phyloP scores from a whole-genome alignment of 805 yeast species.

The Metschnikowia picachoensis region DNA sequence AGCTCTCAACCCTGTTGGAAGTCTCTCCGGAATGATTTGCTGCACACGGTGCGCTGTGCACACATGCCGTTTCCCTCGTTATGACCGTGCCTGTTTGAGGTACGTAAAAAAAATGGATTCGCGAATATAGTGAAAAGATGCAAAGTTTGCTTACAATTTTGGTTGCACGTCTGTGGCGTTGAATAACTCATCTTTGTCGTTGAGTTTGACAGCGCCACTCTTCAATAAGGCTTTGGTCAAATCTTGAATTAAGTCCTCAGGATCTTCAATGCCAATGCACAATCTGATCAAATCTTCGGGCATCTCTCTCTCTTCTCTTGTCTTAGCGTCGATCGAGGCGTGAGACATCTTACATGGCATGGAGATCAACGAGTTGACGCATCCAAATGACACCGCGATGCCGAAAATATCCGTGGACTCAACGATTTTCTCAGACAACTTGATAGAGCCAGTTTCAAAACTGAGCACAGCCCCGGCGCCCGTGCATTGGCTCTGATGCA shows the following conservation, averaged over 20 bases:
- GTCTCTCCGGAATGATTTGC: neutral
- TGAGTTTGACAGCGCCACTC: slow-evolving; percentile 54
- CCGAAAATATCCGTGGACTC: slow-evolving; percentile 75
- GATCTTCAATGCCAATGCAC: slow-evolving; percentile 87
- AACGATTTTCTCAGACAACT: slow-evolving; percentile 64
- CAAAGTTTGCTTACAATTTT: slow-evolving; percentile 17
- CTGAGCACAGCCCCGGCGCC: slow-evolving; percentile 91
- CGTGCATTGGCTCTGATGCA: slow-evolving; percentile 70
- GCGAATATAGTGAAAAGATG: too few relatives aligned
- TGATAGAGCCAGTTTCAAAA: slow-evolving; percentile 79
- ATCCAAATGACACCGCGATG: slow-evolving; percentile 90
- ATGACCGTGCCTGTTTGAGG: slow-evolving; percentile 13
- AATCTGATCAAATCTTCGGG: slow-evolving; percentile 90
- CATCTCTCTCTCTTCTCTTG: slow-evolving; percentile 81
- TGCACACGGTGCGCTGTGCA: too few relatives aligned
- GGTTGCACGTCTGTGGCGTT: slow-evolving; percentile 35
- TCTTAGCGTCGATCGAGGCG: slow-evolving; percentile 88
- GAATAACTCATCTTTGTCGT: slow-evolving; percentile 38
- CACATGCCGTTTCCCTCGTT: too few relatives aligned
- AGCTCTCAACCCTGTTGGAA: slow-evolving; percentile 18
- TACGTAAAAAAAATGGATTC: neutral
- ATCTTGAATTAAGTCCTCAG: slow-evolving; percentile 78
- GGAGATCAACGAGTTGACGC: slow-evolving; percentile 87
- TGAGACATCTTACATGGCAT: slow-evolving; percentile 96
- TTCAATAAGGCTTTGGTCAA: slow-evolving; percentile 63